Evolutionary conservation across 345 rosid species (phyloP).

Genomic region (Linum tenue): DNA sequence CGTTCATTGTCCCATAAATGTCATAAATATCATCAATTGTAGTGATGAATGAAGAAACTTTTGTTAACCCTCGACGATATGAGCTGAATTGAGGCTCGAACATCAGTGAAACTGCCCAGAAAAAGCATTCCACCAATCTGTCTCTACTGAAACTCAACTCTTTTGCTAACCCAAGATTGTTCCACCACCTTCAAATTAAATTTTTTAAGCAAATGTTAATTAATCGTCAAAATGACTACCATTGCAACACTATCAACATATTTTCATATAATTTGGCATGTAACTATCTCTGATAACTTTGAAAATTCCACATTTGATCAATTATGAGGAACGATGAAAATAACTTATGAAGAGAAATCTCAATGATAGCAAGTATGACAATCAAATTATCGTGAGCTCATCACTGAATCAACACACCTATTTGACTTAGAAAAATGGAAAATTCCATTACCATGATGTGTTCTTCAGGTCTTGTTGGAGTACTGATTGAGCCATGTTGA

Average conservation of each 20-base stretch:
- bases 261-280: no score
- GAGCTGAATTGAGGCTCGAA: constrained; percentile 21
- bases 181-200: constrained; percentile 33
- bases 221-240: no score
- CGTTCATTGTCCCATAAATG: constrained; percentile 33
- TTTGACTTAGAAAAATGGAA: no score
- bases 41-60: constrained; percentile 25
- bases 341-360: no score
- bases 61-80: constrained; percentile 26
- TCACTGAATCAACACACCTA: no score
- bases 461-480: constrained; percentile 29
- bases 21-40: constrained; percentile 39
- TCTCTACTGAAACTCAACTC: constrained; percentile 35
- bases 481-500: constrained; percentile 30
- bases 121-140: constrained; percentile 41
- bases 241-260: no score
- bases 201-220: no score
- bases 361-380: no score
- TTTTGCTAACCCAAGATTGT: constrained; percentile 15
- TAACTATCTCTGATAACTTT: no score
- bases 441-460: constrained; percentile 16
- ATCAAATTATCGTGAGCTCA: no score
- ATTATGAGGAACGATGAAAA: no score
- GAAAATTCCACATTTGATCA: no score
- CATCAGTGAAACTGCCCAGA: constrained; percentile 32